phyloP scores from a whole-genome alignment of 2,329 filamentous ascomycete genomes.

The Fonsecaea nubica region DNA sequence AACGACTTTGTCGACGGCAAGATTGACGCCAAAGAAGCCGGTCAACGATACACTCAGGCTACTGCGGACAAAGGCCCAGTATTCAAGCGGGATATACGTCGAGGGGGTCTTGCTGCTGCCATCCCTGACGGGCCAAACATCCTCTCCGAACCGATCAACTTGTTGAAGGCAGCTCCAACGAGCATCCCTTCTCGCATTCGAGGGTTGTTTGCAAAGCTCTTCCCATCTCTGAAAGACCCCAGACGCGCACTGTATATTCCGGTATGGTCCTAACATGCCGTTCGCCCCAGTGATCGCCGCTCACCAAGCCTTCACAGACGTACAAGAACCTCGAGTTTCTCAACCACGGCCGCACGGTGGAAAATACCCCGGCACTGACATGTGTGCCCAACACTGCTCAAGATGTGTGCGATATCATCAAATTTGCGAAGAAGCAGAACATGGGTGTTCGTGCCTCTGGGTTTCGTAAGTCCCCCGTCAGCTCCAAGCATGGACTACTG shows the following conservation, averaged over 20 bases:
- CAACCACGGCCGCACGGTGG: slow-evolving; percentile 31
- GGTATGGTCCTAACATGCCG: slow-evolving; percentile 9
- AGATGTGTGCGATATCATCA: slow-evolving; percentile 34
- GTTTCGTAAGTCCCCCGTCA: slow-evolving; percentile 27
- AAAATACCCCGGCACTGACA: slow-evolving; percentile 30
- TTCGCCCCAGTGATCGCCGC: not conserved
- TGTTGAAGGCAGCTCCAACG: slow-evolving; percentile 28
- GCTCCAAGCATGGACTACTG: not conserved
- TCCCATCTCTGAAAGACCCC: slow-evolving; percentile 28
- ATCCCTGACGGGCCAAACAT: slow-evolving; percentile 26
- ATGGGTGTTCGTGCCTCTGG: slow-evolving; percentile 35
- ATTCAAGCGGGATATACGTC: slow-evolving; percentile 22
- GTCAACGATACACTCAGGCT: slow-evolving; percentile 26
- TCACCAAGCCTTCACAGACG: slow-evolving; percentile 19
- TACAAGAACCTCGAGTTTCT: slow-evolving; percentile 34
- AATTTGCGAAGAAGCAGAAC: slow-evolving; percentile 34
- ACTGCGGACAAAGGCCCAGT: slow-evolving; percentile 20
- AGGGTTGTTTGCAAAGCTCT: slow-evolving; percentile 25
- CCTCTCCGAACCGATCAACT: slow-evolving; percentile 24
- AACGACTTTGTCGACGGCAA: slow-evolving; percentile 36
- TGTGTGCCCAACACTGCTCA: slow-evolving; percentile 35
- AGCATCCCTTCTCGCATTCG: slow-evolving; percentile 35
- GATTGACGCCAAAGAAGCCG: slow-evolving; percentile 33
- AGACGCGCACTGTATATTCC: slow-evolving; percentile 33
- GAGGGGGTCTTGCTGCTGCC: slow-evolving; percentile 22